These are phyloP conservation scores for Ochetophila trinervis DNA, from an alignment of 306 rosid genomes.

Conservation along the genomic window DNA sequence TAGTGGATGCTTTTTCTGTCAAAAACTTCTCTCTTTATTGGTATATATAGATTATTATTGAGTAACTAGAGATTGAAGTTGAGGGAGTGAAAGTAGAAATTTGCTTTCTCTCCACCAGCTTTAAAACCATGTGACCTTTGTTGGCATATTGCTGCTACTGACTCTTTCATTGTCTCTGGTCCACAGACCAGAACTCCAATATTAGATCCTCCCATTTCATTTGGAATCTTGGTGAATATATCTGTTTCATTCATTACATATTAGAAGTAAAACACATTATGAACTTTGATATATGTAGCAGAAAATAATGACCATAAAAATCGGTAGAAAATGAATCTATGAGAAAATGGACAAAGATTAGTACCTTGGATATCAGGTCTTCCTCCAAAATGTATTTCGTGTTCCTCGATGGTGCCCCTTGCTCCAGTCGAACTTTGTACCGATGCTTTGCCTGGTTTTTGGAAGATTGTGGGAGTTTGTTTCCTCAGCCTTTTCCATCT, in stretches of 20 bases:
- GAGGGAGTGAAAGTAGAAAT: slow-evolving; percentile 71
- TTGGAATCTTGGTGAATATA: slow-evolving; percentile 43
- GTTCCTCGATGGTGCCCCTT: slow-evolving; percentile 52
- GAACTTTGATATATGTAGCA: not conserved
- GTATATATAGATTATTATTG: not conserved
- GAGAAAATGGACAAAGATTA: not conserved
- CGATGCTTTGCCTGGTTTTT: slow-evolving; percentile 31
- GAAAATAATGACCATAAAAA: not conserved
- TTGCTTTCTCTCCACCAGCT: slow-evolving; percentile 34
- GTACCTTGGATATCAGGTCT: slow-evolving; percentile 79
- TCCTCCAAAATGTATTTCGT: slow-evolving; percentile 69
- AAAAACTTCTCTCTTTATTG: not conserved
- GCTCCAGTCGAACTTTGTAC: slow-evolving; percentile 44
- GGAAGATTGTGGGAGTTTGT: slow-evolving; percentile 33
- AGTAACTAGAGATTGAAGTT: slow-evolving; percentile 62
- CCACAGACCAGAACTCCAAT: slow-evolving; percentile 79
- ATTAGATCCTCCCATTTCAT: slow-evolving; percentile 45
- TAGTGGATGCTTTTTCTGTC: not conserved
- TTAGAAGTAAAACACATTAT: not conserved
- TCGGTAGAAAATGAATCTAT: not conserved
- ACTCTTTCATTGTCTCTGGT: slow-evolving; percentile 73
- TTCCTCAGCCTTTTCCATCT: slow-evolving; percentile 66
- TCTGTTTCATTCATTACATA: slow-evolving; percentile 39
- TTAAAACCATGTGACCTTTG: slow-evolving; percentile 37
- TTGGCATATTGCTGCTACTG: slow-evolving; percentile 52